These are phyloP conservation scores for Helenozyma baotianmanensis DNA, from an alignment of 805 yeast genomes.

Conservation along the genomic window DNA sequence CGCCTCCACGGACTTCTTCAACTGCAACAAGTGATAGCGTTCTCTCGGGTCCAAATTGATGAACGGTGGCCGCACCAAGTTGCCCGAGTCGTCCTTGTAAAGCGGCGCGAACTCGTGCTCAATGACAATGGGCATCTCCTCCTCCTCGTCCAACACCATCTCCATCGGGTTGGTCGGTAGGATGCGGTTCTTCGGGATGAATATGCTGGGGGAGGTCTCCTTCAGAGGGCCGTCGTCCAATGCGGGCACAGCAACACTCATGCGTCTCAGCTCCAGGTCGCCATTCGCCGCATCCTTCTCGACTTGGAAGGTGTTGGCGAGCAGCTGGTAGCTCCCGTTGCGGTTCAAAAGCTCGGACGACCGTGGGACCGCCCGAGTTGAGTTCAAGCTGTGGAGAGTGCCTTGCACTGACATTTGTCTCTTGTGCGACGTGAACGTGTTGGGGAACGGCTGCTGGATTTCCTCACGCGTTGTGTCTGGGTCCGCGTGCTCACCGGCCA, in stretches of 20 bases:
- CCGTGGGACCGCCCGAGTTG: constrained; percentile 11
- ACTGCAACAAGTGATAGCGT: constrained; percentile 36
- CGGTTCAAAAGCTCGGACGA: constrained; percentile 7
- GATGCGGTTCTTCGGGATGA: constrained; percentile 10
- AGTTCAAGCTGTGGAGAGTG: constrained; percentile 1
- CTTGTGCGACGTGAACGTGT: constrained; percentile 9
- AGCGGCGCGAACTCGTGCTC: constrained; percentile 31
- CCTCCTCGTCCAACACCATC: constrained; percentile 4
- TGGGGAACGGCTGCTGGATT: constrained; percentile 6
- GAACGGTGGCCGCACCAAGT: constrained; percentile 40
- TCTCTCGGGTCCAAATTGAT: constrained; percentile 41
- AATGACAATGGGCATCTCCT: constrained; percentile 15
- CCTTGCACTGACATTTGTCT: constrained; percentile 9
- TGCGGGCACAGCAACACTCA: background rate
- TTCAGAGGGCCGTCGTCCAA: constrained; percentile 5
- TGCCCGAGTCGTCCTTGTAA: constrained; percentile 34
- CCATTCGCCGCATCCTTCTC: constrained; percentile 4
- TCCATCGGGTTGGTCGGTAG: constrained; percentile 14
- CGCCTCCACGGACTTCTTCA: constrained; percentile 35
- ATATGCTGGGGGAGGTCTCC: constrained; percentile 14
- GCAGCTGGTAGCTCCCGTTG: constrained; percentile 6
- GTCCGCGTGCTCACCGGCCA: background rate
- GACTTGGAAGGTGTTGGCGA: constrained; percentile 5
- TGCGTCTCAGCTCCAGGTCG: background rate
- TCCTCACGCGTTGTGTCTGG: background rate